Conservation (phyloP, 2,329 filamentous ascomycete species). For the Hymenoscyphus repandus region DNA sequence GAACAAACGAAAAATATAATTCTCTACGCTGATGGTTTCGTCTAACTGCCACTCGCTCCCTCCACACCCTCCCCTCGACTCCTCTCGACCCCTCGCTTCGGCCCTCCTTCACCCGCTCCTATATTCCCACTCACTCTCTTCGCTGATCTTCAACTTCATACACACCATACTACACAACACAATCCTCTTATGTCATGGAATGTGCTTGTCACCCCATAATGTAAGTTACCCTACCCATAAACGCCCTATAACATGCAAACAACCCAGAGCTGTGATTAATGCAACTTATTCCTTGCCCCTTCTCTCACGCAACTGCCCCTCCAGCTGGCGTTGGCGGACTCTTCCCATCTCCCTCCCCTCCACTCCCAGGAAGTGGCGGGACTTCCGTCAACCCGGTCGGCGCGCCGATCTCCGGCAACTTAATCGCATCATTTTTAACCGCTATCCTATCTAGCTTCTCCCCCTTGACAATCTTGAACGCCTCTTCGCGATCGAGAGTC, state of each 20-base stretch:
- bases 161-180: neutral
- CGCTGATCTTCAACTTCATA: neutral
- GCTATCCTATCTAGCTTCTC: conserved; percentile 72
- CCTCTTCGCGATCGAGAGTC: conserved; percentile 82
- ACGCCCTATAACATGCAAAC: neutral
- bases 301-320: conserved; percentile 22
- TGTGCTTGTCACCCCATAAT: neutral
- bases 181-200: too few species aligned
- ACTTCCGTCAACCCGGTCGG: conserved; percentile 20
- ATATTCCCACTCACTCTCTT: neutral
- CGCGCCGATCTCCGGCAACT: conserved; percentile 48
- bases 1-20: too few species aligned
- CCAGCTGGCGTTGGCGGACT: conserved; percentile 22
- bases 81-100: neutral
- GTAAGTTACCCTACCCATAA: too few species aligned
- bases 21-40: too few species aligned
- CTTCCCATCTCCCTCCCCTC: conserved; percentile 15
- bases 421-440: conserved; percentile 56
- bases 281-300: neutral
- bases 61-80: neutral
- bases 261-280: neutral
- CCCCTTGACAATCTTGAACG: conserved; percentile 82
- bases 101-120: neutral
- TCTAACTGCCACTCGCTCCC: too few species aligned
- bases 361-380: conserved; percentile 22